Evolutionary conservation across 345 rosid species (phyloP), one percentile per base, ranked within the genome.

Genomic region (Populus alba): DNA sequence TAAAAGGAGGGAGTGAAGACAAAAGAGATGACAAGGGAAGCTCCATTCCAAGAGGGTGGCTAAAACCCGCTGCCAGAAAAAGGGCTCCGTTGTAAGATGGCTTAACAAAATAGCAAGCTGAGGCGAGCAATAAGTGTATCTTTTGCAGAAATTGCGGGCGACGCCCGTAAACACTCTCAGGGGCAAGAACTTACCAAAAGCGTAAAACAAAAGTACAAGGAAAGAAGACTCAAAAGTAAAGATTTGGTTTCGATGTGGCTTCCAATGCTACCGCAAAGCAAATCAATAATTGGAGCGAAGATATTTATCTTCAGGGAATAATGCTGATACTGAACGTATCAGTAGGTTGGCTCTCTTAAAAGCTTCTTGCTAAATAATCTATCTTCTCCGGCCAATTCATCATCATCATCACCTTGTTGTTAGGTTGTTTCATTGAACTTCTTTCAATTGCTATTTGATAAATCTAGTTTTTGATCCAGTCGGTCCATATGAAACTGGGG

Each of bases 141-240:
- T 27, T 4, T 5, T 72, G 72, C 61, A 59, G 22, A 38, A 38
- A 17, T 68, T 71, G 67, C 70, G 51, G 43, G 37, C 17, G 70
- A 70, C 73, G 65, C 71, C 51, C 55, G 73, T 75, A 13, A 8
- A 59, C 43, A 57, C 74, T 75, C n/a, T 4, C 70, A 31, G 77
- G 77, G 74, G 53, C 31, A 66, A 77, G 13, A 8, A 23, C 5
- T 41, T 75, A 3, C 18, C 45, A 25, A 78, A 82, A 57, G 70
- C 22, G 13, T 11, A 25, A 41, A 13, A 62, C 22, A 43, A 70
- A 33, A 76, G 5, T 1, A 13, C 35, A 59, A 38, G 29, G 51
- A 68, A 63, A 47, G 66, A 37, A 37, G 45, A 31, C 78, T 66
- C 47, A 65, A 17, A 13, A 31, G 17, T 29, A 13, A 68, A 13